phyloP scores from a whole-genome alignment of 441 rosid genomes.

The Geranium incanum region DNA sequence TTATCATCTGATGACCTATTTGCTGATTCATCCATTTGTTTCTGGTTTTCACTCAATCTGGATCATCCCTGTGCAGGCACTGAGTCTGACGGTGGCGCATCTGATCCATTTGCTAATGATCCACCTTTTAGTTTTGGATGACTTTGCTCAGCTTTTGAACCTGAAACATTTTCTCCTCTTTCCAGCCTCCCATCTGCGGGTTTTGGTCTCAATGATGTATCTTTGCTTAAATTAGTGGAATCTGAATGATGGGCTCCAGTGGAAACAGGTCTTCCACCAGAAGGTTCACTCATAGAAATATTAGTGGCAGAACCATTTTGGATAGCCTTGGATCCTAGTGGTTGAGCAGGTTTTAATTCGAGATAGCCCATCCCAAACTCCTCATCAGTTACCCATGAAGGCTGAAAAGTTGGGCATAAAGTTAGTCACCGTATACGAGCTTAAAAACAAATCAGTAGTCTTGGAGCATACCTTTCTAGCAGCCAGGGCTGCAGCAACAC shows the following conservation, averaged over 20 bases:
- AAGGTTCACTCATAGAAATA: constrained; percentile 51
- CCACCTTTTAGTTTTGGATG: constrained; percentile 55
- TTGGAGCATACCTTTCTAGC: constrained; percentile 73
- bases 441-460: not conserved
- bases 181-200: constrained; percentile 64
- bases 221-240: constrained; percentile 49
- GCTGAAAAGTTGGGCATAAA: constrained; percentile 38
- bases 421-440: not conserved
- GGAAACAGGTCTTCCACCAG: constrained; percentile 39
- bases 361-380: constrained; percentile 99
- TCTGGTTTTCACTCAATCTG: constrained; percentile 43
- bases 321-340: constrained; percentile 48
- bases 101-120: constrained; percentile 43
- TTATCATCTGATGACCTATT: constrained; percentile 45
- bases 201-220: constrained; percentile 56
- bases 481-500: constrained; percentile 98
- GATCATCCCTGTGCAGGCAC: constrained; percentile 38
- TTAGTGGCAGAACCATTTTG: constrained; percentile 47
- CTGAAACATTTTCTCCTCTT: constrained; percentile 39
- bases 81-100: constrained; percentile 39
- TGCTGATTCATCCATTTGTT: constrained; percentile 48
- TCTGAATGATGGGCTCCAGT: constrained; percentile 47
- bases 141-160: constrained; percentile 58
- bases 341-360: constrained; percentile 71
- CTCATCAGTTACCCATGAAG: constrained; percentile 97